Conservation (phyloP, 139 green algal species). For the Eudorina sp. region DNA sequence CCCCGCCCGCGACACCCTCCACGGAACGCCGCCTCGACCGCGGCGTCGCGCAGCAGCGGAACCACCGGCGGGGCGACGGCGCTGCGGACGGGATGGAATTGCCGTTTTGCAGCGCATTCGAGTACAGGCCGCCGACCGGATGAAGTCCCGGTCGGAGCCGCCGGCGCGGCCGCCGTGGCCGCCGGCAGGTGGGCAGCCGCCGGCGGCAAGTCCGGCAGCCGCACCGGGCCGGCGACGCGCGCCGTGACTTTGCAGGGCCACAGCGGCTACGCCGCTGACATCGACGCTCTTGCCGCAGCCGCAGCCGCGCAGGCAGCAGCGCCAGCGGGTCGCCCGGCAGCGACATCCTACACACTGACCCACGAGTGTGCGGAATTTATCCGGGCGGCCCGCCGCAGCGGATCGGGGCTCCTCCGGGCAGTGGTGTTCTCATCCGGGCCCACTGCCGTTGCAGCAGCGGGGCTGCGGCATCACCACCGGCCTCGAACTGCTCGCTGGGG, state of each 20-base stretch:
- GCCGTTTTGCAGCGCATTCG: not conserved
- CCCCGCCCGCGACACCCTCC: not conserved
- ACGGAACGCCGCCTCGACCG: not conserved
- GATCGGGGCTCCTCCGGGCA: not conserved
- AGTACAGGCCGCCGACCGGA: not conserved
- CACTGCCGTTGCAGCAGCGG: not conserved
- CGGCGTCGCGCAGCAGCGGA: not conserved
- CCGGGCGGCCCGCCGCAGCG: not conserved
- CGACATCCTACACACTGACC: not conserved
- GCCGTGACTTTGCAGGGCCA: not conserved
- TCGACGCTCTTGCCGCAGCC: not conserved
- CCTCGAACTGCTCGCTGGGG: not conserved
- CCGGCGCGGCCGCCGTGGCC: not conserved
- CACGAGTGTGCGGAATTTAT: not conserved
- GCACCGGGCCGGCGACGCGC: not conserved
- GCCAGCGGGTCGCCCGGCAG: not conserved
- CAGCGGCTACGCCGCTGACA: not conserved
- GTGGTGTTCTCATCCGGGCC: not conserved
- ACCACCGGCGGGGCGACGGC: not conserved
- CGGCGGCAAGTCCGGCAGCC: not conserved
- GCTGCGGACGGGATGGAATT: not conserved
- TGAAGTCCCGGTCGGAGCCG: not conserved
- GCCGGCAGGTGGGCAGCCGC: not conserved
- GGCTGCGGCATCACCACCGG: not conserved
- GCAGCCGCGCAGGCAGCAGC: not conserved